Evolutionary conservation across 345 rosid genomes (phyloP).

Genomic region (Populus simonii): DNA sequence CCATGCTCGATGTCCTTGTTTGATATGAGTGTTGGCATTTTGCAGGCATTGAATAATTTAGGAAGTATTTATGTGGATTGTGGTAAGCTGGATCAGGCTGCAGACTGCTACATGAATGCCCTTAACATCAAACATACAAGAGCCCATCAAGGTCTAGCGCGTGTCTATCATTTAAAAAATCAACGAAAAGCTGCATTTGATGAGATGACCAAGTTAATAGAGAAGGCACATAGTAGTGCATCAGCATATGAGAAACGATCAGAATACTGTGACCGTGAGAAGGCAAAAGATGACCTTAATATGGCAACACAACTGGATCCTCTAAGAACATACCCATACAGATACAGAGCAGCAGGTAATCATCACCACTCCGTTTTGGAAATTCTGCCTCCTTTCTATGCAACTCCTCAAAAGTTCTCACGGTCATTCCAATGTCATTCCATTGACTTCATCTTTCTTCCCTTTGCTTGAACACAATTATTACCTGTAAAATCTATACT

Average conservation of each 20-base stretch:
- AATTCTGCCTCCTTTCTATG: not conserved
- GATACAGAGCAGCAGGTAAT: slow-evolving; percentile 95
- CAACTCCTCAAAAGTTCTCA: not conserved
- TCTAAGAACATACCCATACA: slow-evolving; percentile 86
- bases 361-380: not conserved
- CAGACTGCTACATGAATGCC: slow-evolving; percentile 72
- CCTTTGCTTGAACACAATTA: not conserved
- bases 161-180: slow-evolving; percentile 61
- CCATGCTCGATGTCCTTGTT: slow-evolving; percentile 1
- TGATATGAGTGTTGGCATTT: slow-evolving; percentile 5
- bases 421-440: not conserved
- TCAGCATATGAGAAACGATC: slow-evolving; percentile 93
- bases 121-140: slow-evolving; percentile 84
- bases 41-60: slow-evolving; percentile 88
- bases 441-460: not conserved
- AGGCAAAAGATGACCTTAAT: slow-evolving; percentile 73
- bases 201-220: slow-evolving; percentile 90
- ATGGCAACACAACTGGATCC: slow-evolving; percentile 85
- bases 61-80: slow-evolving; percentile 82
- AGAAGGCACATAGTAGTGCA: slow-evolving; percentile 62
- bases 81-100: slow-evolving; percentile 71
- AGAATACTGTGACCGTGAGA: slow-evolving; percentile 82
- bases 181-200: slow-evolving; percentile 72
- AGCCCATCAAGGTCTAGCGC: slow-evolving; percentile 97
- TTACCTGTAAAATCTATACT: not conserved